These are phyloP conservation scores for Penicillium chermesinum DNA, from an alignment of 495 filamentous ascomycete genomes.

Conservation along the genomic window DNA sequence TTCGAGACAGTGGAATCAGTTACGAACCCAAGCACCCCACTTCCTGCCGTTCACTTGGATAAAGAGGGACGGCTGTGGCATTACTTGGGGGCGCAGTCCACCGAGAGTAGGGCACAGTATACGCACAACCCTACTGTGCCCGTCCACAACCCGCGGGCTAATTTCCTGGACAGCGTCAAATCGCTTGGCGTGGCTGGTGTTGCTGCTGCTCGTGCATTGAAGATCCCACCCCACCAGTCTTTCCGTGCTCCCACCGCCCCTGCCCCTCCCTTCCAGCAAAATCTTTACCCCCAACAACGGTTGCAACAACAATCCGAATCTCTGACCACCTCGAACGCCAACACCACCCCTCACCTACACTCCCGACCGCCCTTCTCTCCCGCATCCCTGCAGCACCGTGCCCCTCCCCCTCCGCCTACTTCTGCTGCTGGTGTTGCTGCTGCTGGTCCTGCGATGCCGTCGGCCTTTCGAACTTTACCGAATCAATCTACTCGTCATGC, in stretches of 20 bases:
- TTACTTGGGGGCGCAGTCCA: slow-evolving; percentile 82
- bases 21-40: slow-evolving; percentile 40
- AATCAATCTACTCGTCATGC: slow-evolving; percentile 41
- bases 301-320: slow-evolving; percentile 19
- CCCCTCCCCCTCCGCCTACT: slow-evolving; percentile 33
- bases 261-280: slow-evolving; percentile 31
- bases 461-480: slow-evolving; percentile 45
- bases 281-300: slow-evolving; percentile 25
- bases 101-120: slow-evolving; percentile 88
- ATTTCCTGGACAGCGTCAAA: slow-evolving; percentile 54
- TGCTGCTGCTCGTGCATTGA: slow-evolving; percentile 23
- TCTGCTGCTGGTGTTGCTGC: slow-evolving; percentile 36
- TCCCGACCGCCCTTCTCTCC: slow-evolving; percentile 35
- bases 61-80: slow-evolving; percentile 77
- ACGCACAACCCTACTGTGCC: slow-evolving; percentile 68
- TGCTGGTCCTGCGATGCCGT: slow-evolving; percentile 46
- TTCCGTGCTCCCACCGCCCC: slow-evolving; percentile 31
- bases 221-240: slow-evolving; percentile 36
- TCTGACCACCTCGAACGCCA: slow-evolving; percentile 5
- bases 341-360: slow-evolving; percentile 22
- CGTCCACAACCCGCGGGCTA: slow-evolving; percentile 53
- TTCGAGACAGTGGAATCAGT: slow-evolving; percentile 57
- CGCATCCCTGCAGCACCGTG: slow-evolving; percentile 35
- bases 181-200: slow-evolving; percentile 35
- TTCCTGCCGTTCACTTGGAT: slow-evolving; percentile 59